Percentiles rank a stretch among this genome's conserved stretches.
Evolutionary conservation across 2,329 filamentous ascomycete genomes (phyloP).

Genomic region (Pestalotiopsis sp.): DNA sequence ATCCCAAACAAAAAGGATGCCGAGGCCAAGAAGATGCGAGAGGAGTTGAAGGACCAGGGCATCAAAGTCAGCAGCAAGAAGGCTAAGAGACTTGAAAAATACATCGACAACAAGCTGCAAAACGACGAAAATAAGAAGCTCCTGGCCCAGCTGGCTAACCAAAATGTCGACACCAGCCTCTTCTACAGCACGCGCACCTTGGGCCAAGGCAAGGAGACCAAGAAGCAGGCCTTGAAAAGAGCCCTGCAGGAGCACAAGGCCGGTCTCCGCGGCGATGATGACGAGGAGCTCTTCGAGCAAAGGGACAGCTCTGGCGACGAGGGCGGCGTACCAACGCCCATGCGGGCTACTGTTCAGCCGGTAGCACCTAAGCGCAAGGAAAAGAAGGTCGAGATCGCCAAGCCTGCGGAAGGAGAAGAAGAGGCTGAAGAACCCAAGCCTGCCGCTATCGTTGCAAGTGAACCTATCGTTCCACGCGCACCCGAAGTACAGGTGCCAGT

Average conservation of each 20-base stretch:
- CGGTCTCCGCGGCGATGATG: constrained; percentile 58
- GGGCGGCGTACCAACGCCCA: neutral
- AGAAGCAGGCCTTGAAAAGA: constrained; percentile 65
- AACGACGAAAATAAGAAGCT: constrained; percentile 90
- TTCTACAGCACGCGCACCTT: constrained; percentile 77
- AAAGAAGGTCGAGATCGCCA: neutral
- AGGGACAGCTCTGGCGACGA: constrained; percentile 6
- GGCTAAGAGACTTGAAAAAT: constrained; percentile 66
- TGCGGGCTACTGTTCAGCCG: neutral
- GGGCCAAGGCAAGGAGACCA: constrained; percentile 71
- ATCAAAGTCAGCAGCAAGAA: constrained; percentile 64
- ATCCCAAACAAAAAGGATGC: constrained; percentile 47
- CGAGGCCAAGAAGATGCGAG: constrained; percentile 57
- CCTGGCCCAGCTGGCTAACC: constrained; percentile 76
- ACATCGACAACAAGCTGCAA: constrained; percentile 84
- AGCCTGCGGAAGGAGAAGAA: neutral
- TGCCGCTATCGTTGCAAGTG: constrained; percentile 14
- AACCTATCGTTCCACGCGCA: neutral
- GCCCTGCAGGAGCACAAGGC: constrained; percentile 65
- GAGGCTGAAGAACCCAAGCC: neutral
- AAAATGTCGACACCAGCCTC: constrained; percentile 78
- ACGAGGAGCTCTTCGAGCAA: constrained; percentile 53
- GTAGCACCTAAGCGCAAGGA: neutral
- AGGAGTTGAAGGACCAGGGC: constrained; percentile 51
- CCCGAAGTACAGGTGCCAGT: neutral